Base-by-base conservation (phyloP, 169 alveolate species). In the Theileria luwenshuni region DNA sequence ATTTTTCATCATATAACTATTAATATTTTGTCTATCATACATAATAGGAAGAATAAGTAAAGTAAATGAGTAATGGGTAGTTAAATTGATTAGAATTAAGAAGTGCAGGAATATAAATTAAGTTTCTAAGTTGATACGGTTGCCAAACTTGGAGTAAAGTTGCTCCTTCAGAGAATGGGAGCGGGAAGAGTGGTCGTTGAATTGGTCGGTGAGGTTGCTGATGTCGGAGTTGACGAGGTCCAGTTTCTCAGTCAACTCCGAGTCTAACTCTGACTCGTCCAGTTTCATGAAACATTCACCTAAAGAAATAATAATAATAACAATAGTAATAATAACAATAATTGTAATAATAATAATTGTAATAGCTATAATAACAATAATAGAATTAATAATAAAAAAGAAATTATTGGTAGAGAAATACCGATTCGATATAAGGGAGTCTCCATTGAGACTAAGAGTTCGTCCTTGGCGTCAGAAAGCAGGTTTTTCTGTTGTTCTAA, bases 281-380 rank as follows among this genome's bases (percentile, higher is more conserved):
- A 81, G 25, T 35, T 54, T 72, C 19, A 73, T 47, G 42, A 81
- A 81, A 62, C 89, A 81, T 41, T 81, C 89, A 3, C 87, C 84
- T 75, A 56, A n/a, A 41, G n/a, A n/a, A n/a, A n/a, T n/a, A n/a
- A n/a, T n/a, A n/a, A n/a, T n/a, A n/a, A n/a, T n/a, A n/a, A n/a
- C n/a, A n/a, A n/a, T n/a, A 43, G 51, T 13, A 13, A 43, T 13
- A 43, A 13, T 13, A 43, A 43, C 17, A 43, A 43, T 13, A 43
- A 43, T 13, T 43, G 51, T 43, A 17, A 43, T 13, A 17, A 17
- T 43, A 43, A 17, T 17, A 43, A n/a, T n/a, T n/a, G n/a, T n/a
- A n/a, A n/a, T n/a, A n/a, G n/a, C n/a, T n/a, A n/a, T 7, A 38
- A 38, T 38, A 38, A 38, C 45, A 38, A 38, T 10, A 10, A 10